Evolutionary conservation across 164 flowering plant genomes (phyloP).

Genomic region (Vitis amurensis): DNA sequence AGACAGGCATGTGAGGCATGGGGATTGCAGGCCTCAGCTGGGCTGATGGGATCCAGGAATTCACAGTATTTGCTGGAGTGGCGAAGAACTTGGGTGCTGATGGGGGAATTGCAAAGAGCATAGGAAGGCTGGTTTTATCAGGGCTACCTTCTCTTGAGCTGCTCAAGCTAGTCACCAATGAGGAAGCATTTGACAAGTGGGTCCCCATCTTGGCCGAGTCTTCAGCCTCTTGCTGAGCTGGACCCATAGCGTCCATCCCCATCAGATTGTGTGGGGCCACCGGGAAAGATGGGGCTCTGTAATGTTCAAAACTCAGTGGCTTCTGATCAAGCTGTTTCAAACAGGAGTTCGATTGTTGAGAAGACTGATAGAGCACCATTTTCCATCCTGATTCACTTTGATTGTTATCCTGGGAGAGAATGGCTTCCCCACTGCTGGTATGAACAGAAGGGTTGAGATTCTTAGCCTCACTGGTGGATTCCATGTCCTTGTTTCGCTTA

Average conservation of each 20-base stretch:
- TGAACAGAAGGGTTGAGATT: slow-evolving; percentile 6
- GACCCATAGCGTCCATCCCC: slow-evolving; percentile 16
- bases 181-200: slow-evolving; percentile 43
- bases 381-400: slow-evolving; percentile 31
- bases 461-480: slow-evolving; percentile 7
- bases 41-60: slow-evolving; percentile 38
- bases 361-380: slow-evolving; percentile 28
- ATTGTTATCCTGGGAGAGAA: slow-evolving; percentile 9
- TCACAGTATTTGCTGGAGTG: slow-evolving; percentile 11
- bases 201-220: slow-evolving; percentile 23
- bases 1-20: slow-evolving; percentile 50
- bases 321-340: slow-evolving; percentile 15
- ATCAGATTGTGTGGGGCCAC: slow-evolving; percentile 16
- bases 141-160: slow-evolving; percentile 60
- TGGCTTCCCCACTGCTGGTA: slow-evolving; percentile 7
- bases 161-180: slow-evolving; percentile 44
- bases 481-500: slow-evolving; percentile 30
- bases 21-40: slow-evolving; percentile 41
- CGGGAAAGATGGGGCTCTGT: slow-evolving; percentile 13
- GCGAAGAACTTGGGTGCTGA: slow-evolving; percentile 21
- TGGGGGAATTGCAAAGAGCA: slow-evolving; percentile 28
- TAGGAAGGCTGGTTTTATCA: slow-evolving; percentile 26
- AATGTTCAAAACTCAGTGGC: slow-evolving; percentile 4
- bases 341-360: slow-evolving; percentile 15
- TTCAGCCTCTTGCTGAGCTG: slow-evolving; percentile 16